These are phyloP conservation scores for Paramecium bursaria DNA, from an alignment of 73 alveolate genomes.

Conservation along the genomic window DNA sequence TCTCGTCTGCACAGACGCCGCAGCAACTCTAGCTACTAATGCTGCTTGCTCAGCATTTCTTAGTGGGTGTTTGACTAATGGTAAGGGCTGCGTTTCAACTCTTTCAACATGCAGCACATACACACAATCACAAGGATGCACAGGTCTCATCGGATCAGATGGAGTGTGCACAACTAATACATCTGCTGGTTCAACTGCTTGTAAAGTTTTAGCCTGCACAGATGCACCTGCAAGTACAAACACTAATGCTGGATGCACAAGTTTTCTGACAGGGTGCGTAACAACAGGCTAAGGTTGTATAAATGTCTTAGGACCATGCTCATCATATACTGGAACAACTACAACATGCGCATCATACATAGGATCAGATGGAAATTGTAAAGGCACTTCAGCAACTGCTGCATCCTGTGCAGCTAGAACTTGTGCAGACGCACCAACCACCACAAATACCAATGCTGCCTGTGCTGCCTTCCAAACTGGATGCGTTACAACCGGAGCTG, in stretches of 20 bases:
- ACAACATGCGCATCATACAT: not conserved
- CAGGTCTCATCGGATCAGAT: slow-evolving; percentile 27
- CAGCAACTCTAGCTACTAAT: slow-evolving; percentile 3
- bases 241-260: not conserved
- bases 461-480: slow-evolving; percentile 30
- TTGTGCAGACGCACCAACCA: slow-evolving; percentile 36
- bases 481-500: slow-evolving; percentile 41
- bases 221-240: not conserved
- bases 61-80: slow-evolving; percentile 13
- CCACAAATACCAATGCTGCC: slow-evolving; percentile 15
- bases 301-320: not conserved
- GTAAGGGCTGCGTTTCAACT: not conserved
- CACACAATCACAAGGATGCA: not conserved
- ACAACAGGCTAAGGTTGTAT: slow-evolving; percentile 40
- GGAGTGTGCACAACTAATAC: slow-evolving; percentile 1
- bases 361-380: slow-evolving; percentile 57
- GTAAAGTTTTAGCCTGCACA: slow-evolving; percentile 19
- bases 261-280: slow-evolving; percentile 18
- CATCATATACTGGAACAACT: not conserved
- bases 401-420: slow-evolving; percentile 13
- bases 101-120: slow-evolving; percentile 3
- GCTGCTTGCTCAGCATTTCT: not conserved
- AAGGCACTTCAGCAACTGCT: slow-evolving; percentile 25
- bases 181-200: not conserved
- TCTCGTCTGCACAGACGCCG: slow-evolving; percentile 17